These are phyloP conservation scores for Isochrysis galbana DNA, from an alignment of 78 protist species.

Conservation along the genomic window DNA sequence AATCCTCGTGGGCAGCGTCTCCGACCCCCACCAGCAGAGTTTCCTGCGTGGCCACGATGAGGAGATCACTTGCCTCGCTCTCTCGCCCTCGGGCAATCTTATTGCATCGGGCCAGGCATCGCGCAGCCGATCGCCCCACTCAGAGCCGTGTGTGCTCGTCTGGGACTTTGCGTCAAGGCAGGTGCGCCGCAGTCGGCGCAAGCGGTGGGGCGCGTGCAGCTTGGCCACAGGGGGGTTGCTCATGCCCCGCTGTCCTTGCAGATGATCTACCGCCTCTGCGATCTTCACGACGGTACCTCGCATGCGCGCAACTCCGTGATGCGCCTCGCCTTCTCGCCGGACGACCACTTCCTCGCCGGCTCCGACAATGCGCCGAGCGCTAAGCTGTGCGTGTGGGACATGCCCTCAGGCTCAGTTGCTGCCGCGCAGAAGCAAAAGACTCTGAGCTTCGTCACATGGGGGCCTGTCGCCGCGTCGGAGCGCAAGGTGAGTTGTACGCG, in stretches of 20 bases:
- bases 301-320: background rate
- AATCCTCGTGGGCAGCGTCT: slow-evolving; percentile 19
- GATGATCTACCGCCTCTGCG: background rate
- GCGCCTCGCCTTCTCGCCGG: slow-evolving; percentile 6
- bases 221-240: too few relatives aligned
- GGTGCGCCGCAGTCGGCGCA: too few relatives aligned
- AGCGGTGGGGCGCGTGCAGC: too few relatives aligned
- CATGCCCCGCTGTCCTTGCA: too few relatives aligned
- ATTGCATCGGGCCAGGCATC: slow-evolving; percentile 37
- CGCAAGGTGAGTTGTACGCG: background rate
- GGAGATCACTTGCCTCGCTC: background rate
- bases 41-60: slow-evolving; percentile 57
- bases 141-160: background rate
- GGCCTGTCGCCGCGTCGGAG: background rate
- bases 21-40: slow-evolving; percentile 54
- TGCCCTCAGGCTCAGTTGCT: background rate
- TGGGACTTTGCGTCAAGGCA: background rate
- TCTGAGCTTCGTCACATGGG: background rate
- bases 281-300: background rate
- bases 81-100: slow-evolving; percentile 29
- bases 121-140: background rate
- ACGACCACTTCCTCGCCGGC: slow-evolving; percentile 2
- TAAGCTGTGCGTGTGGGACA: background rate
- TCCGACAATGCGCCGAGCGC: background rate
- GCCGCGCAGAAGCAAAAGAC: background rate